Percentiles rank a stretch among this genome's conserved stretches.
Conservation (phyloP, 495 filamentous ascomycete genomes). For the Penicillium atrosanguineum region DNA sequence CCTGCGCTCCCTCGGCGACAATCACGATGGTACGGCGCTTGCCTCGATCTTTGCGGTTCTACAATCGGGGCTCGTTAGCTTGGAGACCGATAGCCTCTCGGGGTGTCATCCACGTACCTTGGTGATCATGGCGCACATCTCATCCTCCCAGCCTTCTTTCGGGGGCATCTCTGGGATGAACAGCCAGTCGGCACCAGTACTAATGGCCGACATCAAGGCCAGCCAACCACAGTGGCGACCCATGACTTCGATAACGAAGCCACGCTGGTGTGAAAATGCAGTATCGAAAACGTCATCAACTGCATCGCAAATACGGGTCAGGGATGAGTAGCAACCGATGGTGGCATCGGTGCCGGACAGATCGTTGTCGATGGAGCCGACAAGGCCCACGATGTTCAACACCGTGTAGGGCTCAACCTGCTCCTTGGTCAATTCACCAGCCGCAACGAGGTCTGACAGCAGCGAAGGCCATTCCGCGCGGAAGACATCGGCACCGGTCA, state of each 20-base stretch:
- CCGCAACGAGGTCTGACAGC: slow-evolving; percentile 74
- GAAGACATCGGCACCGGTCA: slow-evolving; percentile 95
- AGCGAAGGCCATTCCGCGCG: slow-evolving; percentile 86
- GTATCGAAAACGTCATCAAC: slow-evolving; percentile 98
- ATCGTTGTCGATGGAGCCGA: slow-evolving; percentile 98
- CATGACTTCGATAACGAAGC: slow-evolving; percentile 99
- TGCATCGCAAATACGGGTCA: slow-evolving; percentile 87
- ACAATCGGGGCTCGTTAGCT: not conserved
- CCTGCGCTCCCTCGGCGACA: slow-evolving; percentile 91
- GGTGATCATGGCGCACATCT: slow-evolving; percentile 80
- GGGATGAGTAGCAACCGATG: slow-evolving; percentile 93
- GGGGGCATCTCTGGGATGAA: slow-evolving; percentile 97
- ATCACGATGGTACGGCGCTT: slow-evolving; percentile 99
- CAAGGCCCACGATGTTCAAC: slow-evolving; percentile 93
- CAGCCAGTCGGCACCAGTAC: slow-evolving; percentile 92
- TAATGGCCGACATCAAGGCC: slow-evolving; percentile 93
- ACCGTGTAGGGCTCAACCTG: slow-evolving; percentile 71
- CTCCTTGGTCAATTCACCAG: slow-evolving; percentile 61
- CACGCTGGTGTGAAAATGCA: slow-evolving; percentile 92
- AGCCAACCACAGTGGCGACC: slow-evolving; percentile 99
- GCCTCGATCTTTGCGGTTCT: slow-evolving; percentile 82
- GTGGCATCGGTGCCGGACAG: slow-evolving; percentile 96
- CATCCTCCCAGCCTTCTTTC: slow-evolving; percentile 77
- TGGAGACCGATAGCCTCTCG: not conserved
- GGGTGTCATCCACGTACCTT: slow-evolving; percentile 52